phyloP scores from a whole-genome alignment of 2,329 filamentous ascomycete genomes.

The Ceratocystis smalleyi region DNA sequence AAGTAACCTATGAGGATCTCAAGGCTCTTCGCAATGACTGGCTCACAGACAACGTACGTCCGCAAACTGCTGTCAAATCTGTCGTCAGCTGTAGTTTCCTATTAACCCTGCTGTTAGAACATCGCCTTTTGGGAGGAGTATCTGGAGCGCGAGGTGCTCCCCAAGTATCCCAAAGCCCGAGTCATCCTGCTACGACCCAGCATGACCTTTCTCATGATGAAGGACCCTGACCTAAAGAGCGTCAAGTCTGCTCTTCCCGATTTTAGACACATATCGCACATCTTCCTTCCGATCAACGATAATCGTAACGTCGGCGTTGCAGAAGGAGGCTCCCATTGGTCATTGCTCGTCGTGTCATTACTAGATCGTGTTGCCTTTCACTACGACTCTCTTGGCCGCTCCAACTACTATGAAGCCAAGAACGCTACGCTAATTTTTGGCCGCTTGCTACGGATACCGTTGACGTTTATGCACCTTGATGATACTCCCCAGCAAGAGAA shows the following conservation, averaged over 20 bases:
- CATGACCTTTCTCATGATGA: constrained; percentile 84
- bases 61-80: not conserved
- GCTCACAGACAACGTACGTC: constrained; percentile 80
- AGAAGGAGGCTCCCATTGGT: constrained; percentile 94
- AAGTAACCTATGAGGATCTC: constrained; percentile 50
- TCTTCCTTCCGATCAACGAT: constrained; percentile 94
- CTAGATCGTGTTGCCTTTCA: constrained; percentile 89
- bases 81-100: not conserved
- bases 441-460: constrained; percentile 46
- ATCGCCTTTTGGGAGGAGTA: constrained; percentile 99
- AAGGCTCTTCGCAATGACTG: constrained; percentile 81
- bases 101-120: constrained; percentile 39
- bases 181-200: constrained; percentile 83
- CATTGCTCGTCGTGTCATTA: constrained; percentile 71
- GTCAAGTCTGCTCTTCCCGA: constrained; percentile 59
- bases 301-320: constrained; percentile 56
- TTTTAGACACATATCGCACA: constrained; percentile 68
- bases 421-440: constrained; percentile 54
- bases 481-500: constrained; percentile 89
- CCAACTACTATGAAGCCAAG: constrained; percentile 60
- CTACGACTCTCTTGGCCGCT: constrained; percentile 72
- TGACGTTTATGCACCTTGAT: constrained; percentile 65
- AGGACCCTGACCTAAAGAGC: constrained; percentile 42
- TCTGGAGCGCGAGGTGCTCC: constrained; percentile 77
- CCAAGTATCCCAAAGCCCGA: constrained; percentile 62